Conservation (phyloP, 352 stramenopile genomes). For the Phytophthora macrochlamydospora region DNA sequence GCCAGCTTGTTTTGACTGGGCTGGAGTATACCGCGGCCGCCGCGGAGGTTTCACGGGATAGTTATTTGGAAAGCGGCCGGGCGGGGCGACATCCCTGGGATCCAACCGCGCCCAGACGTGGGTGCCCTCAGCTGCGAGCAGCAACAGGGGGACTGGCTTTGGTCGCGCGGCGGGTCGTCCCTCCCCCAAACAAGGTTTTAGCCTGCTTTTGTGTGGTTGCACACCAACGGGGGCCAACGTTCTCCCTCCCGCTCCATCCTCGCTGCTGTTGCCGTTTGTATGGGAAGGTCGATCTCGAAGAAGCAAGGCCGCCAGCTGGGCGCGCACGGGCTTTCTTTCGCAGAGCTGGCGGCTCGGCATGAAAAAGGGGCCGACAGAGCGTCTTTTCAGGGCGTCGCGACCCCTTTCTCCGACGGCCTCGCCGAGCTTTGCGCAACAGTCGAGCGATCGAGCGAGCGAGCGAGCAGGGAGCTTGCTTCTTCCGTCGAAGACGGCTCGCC, state of each 20-base stretch:
- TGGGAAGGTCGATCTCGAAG: conserved; percentile 11
- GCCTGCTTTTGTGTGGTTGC: neutral
- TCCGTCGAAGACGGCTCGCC: too few species aligned
- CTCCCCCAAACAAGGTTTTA: neutral
- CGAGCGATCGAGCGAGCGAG: neutral
- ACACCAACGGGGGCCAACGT: conserved; percentile 2
- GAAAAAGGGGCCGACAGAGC: too few species aligned
- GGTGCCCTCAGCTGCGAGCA: too few species aligned
- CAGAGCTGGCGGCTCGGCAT: too few species aligned
- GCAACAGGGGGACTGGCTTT: neutral
- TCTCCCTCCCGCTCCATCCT: conserved; percentile 8
- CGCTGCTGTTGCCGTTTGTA: conserved; percentile 9
- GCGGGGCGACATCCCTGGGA: conserved; percentile 5
- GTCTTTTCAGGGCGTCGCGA: too few species aligned
- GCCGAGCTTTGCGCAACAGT: neutral
- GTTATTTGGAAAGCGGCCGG: conserved; percentile 35
- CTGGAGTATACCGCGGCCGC: too few species aligned
- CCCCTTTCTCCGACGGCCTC: too few species aligned
- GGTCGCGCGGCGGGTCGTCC: neutral
- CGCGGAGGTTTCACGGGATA: conserved; percentile 1
- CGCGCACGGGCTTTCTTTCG: neutral
- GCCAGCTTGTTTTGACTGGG: too few species aligned
- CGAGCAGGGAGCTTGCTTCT: neutral
- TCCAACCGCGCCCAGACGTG: too few species aligned
- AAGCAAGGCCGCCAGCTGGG: conserved; percentile 1